These are phyloP conservation scores for Phtheirospermum japonicum DNA, from an alignment of 257 asterid species.

Conservation along the genomic window DNA sequence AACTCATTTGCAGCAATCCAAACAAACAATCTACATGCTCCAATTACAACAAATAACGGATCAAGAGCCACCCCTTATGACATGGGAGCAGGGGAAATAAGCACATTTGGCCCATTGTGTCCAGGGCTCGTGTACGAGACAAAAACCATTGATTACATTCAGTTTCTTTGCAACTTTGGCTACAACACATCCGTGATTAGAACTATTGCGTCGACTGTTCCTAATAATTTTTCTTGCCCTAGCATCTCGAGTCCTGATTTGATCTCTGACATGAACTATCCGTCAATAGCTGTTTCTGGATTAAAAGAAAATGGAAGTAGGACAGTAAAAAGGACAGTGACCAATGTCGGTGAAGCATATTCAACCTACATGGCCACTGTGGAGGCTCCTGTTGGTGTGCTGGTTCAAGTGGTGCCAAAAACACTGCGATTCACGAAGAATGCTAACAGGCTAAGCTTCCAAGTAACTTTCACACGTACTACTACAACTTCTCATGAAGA, in stretches of 20 bases:
- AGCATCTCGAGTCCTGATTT: neutral
- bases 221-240: neutral
- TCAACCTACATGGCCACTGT: conserved; percentile 44
- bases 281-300: conserved; percentile 58
- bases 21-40: conserved; percentile 52
- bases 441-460: conserved; percentile 45
- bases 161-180: neutral
- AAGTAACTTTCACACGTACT: conserved; percentile 49
- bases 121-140: conserved; percentile 5
- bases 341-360: conserved; percentile 30
- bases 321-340: conserved; percentile 13
- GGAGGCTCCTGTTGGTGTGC: conserved; percentile 39
- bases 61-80: conserved; percentile 60
- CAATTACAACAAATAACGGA: conserved; percentile 53
- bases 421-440: conserved; percentile 52
- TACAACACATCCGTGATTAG: neutral
- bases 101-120: neutral
- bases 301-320: conserved; percentile 32
- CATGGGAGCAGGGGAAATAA: conserved; percentile 9
- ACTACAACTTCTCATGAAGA: conserved; percentile 19
- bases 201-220: neutral
- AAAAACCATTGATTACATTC: neutral
- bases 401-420: conserved; percentile 54
- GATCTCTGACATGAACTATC: conserved; percentile 80
- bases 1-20: conserved; percentile 51